Evolutionary conservation across 2,329 filamentous ascomycete species (phyloP), one percentile per base, ranked within the genome.

Genomic region (Colletotrichum caudatum): DNA sequence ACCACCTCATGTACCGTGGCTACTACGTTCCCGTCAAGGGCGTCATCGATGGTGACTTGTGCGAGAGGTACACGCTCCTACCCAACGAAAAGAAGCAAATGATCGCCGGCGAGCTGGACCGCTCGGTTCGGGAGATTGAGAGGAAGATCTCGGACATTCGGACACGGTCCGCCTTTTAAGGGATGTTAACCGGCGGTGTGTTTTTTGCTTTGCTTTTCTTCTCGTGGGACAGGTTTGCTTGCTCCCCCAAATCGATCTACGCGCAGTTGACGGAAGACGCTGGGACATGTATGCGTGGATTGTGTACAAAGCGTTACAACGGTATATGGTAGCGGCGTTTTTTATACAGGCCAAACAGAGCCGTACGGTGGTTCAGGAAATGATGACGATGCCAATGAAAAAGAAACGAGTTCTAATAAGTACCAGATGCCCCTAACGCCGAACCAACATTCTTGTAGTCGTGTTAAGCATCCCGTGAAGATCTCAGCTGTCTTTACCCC

Each of bases 21-120:
- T 99, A 98, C 82, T 99, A 98, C 80, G 94, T 94, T 8, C 97
- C 96, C 0, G 94, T 97, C 53, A 99, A 99, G 86, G 95, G 95
- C 11, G 91, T 97, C 37, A 97, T 99, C 77, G 96, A 99, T 81
- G 96, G 96, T 37, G 96, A 99, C 82, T 85, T 99, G 51, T 97
- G 96, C 77, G 96, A 99, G 85, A 89, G 94, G 76, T 99, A 94
- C 82, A 90, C 94, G 70, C 84, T 96, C 71, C 85, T 99, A 72
- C 88, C 92, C 35, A 92, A 91, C 76, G 95, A 98, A 77, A 95
- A 94, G 85, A 97, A 98, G 86, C 91, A 94, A 82, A 94, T 95
- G 89, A 97, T 99, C 84, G 95, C 95, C 2, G 94, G 89, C 62
- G 95, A 98, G 82, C 82, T 98, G 76, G 96, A 98, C 82, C 91